Evolutionary conservation across 1,139 yeast species (phyloP).

Genomic region (Kurtzmaniella quercitrusa): DNA sequence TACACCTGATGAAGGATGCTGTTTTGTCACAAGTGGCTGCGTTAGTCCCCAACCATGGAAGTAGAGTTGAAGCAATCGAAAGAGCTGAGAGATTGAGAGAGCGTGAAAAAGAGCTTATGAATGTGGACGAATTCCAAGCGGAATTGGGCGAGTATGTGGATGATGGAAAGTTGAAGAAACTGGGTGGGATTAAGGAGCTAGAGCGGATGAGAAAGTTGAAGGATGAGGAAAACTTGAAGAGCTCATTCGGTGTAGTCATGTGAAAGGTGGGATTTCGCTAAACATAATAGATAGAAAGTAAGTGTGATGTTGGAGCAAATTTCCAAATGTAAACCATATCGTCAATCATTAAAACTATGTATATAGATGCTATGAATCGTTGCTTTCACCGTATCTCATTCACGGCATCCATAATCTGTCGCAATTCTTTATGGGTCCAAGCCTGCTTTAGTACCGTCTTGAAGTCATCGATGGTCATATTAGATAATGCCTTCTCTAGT

Average conservation of each 20-base stretch:
- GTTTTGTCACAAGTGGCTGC: slow-evolving; percentile 76
- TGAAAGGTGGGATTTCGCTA: neutral
- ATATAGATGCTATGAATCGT: neutral
- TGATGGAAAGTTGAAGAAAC: slow-evolving; percentile 65
- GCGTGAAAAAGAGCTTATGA: slow-evolving; percentile 59
- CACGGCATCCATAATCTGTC: neutral
- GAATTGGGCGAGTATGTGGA: slow-evolving; percentile 86
- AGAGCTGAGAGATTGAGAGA: slow-evolving; percentile 80
- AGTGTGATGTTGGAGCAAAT: neutral
- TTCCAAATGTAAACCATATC: no score
- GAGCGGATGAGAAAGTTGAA: slow-evolving; percentile 65
- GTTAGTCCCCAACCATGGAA: slow-evolving; percentile 77
- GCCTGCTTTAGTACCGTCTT: neutral
- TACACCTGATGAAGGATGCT: slow-evolving; percentile 72
- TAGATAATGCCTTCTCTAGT: neutral
- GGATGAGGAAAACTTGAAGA: slow-evolving; percentile 65
- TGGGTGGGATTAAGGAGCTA: slow-evolving; percentile 86
- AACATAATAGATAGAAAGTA: neutral
- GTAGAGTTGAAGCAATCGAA: slow-evolving; percentile 81
- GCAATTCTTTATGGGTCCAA: neutral
- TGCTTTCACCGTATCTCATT: neutral
- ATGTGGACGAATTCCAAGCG: slow-evolving; percentile 67
- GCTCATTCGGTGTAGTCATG: slow-evolving; percentile 24
- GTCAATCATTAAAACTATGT: neutral
- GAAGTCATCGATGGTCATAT: neutral